Evolutionary conservation across 129 eudicot genomes (phyloP), one percentile per base, ranked within the genome.

Genomic region (Chrysanthemum lavandulifolium): DNA sequence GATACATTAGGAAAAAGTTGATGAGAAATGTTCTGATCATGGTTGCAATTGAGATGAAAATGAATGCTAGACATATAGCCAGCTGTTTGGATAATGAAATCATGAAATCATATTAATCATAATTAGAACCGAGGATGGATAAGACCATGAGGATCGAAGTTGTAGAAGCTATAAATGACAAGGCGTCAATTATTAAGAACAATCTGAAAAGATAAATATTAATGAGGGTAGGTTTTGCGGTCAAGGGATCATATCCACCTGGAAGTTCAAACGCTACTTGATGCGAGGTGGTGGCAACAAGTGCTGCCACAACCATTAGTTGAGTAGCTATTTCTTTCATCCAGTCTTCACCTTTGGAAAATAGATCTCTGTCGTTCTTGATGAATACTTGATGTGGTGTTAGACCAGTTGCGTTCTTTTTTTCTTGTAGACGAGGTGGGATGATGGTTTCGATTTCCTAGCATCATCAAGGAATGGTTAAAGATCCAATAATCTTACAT

Each of bases 291-390:
- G 64, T 59, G 31, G 64, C 64, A 3, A 59, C 27, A 18, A 59
- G 23, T 59, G 64, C 11, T 18, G 64, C 64, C 11, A 59, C 64
- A 13, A 59, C 64, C 64, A 59, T 59, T 21, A 59, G 7, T 10
- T 59, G 64, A 59, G 64, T 31, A 59, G 64, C 64, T 10, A 31
- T 23, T 59, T 59, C 64, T 59, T 59, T 59, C 64, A 59, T 59
- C 64, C 64, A 59, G 6, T 59, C 40, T 23, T 59, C 64, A 21
- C 64, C 64, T 23, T 59, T 59, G 6, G 64, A 59, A 59, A 59
- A 59, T 7, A 59, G 64, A 18, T 59, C 64, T 21, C 7, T 59
- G 36, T 59, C 40, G 64, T 59, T 59, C 64, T 23, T 59, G 3
- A 31, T 59, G 23, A 59, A 59, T 59, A 23, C 64, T 21, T 59